Percentiles rank a stretch among this genome's conserved stretches.
Evolutionary conservation across 1,139 yeast genomes (phyloP).

Genomic region (Zygosaccharomyces pseudobailii): DNA sequence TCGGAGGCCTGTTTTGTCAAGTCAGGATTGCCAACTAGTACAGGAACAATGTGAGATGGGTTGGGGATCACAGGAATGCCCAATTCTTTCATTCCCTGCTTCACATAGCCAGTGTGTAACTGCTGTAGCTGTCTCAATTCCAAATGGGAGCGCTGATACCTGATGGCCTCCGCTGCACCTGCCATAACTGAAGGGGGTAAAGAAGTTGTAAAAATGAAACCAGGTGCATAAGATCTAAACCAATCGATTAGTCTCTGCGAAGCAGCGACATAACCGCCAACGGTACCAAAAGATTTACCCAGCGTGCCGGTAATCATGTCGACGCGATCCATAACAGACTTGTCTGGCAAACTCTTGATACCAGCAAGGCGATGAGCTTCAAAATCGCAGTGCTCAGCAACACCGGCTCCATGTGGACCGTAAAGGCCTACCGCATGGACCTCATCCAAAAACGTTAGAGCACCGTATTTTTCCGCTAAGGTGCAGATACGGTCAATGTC

Average conservation of each 20-base stretch:
- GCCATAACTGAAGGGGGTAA: slow-evolving; percentile 98
- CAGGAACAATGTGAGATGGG: slow-evolving; percentile 96
- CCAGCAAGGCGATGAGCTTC: slow-evolving; percentile 72
- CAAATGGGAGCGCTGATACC: slow-evolving; percentile 75
- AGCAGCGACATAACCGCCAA: slow-evolving; percentile 97
- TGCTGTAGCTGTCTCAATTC: slow-evolving; percentile 82
- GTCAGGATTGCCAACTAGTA: slow-evolving; percentile 89
- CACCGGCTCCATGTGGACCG: slow-evolving; percentile 99
- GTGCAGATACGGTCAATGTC: slow-evolving; percentile 92
- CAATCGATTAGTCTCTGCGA: slow-evolving; percentile 81
- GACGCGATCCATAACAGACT: slow-evolving; percentile 71
- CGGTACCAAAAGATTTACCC: slow-evolving; percentile 95
- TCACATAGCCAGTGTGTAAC: slow-evolving; percentile 78
- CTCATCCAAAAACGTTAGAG: slow-evolving; percentile 92
- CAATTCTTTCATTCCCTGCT: slow-evolving; percentile 56
- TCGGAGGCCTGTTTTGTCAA: slow-evolving; percentile 91
- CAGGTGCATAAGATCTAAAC: slow-evolving; percentile 95
- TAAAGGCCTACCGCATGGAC: slow-evolving; percentile 99
- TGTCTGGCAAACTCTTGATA: slow-evolving; percentile 44
- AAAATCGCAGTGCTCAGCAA: slow-evolving; percentile 92
- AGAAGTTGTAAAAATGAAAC: slow-evolving; percentile 92
- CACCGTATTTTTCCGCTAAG: slow-evolving; percentile 95
- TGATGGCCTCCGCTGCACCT: slow-evolving; percentile 82
- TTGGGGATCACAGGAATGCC: slow-evolving; percentile 96
- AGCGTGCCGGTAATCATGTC: slow-evolving; percentile 97